A percentile compares a stretch with the other conserved stretches of the same genome.
phyloP scores from a whole-genome alignment of 306 rosid species.

The Glycine soja region DNA sequence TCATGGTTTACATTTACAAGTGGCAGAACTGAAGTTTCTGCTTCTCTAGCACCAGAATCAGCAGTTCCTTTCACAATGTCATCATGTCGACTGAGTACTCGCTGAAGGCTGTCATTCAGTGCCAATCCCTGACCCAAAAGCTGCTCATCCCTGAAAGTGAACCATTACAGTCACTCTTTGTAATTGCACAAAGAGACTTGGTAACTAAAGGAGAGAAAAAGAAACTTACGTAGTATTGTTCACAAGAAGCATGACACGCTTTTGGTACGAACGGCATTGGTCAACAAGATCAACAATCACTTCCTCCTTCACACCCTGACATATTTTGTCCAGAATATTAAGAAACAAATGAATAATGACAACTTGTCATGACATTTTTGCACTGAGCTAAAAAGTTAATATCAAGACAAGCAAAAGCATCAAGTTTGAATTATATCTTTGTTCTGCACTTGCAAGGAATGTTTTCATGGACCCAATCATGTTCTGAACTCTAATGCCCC shows the following conservation, averaged over 20 bases:
- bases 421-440: constrained; percentile 15
- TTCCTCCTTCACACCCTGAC: constrained; percentile 91
- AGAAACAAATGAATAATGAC: constrained; percentile 35
- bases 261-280: constrained; percentile 91
- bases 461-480: constrained; percentile 11
- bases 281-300: constrained; percentile 94
- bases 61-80: constrained; percentile 67
- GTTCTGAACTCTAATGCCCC: constrained; percentile 26
- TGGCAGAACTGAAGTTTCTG: constrained; percentile 68
- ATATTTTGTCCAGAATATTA: constrained; percentile 42
- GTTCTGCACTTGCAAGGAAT: constrained; percentile 27
- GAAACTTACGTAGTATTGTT: constrained; percentile 71
- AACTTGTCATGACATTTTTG: constrained; percentile 21
- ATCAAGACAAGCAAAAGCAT: constrained; percentile 10
- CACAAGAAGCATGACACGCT: constrained; percentile 91
- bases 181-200: constrained; percentile 5
- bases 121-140: constrained; percentile 80
- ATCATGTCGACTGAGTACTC: constrained; percentile 77
- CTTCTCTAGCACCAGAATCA: constrained; percentile 53
- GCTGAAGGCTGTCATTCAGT: constrained; percentile 88
- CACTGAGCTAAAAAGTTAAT: background rate
- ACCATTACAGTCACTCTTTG: constrained; percentile 44
- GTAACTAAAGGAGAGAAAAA: background rate
- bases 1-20: constrained; percentile 79
- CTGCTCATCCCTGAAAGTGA: constrained; percentile 75